These are phyloP conservation scores for Senecio squalidus DNA, from an alignment of 140 eudicot genomes.

Conservation along the genomic window DNA sequence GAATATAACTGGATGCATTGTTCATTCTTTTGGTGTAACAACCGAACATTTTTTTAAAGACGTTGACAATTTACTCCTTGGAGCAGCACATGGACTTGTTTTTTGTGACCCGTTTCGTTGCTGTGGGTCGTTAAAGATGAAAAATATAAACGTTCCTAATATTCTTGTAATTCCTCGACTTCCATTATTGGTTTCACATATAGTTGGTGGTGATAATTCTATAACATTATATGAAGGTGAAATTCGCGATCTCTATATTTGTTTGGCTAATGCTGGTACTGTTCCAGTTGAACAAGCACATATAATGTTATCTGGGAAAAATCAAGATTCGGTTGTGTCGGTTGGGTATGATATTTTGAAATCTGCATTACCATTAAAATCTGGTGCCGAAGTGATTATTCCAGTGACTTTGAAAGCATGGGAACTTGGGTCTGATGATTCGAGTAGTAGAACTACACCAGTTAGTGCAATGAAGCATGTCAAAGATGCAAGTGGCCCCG, in stretches of 20 bases:
- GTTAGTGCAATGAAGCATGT: slow-evolving; percentile 38
- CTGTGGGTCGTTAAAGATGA: slow-evolving; percentile 68
- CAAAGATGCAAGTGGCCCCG: slow-evolving; percentile 77
- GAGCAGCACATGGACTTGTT: slow-evolving; percentile 96
- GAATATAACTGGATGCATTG: slow-evolving; percentile 76
- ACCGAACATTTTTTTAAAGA: slow-evolving; percentile 88
- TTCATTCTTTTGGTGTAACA: slow-evolving; percentile 86
- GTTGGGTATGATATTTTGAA: slow-evolving; percentile 58
- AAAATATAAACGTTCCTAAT: slow-evolving; percentile 51
- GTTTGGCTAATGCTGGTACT: slow-evolving; percentile 89
- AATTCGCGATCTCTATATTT: slow-evolving; percentile 70
- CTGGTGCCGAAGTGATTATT: slow-evolving; percentile 88
- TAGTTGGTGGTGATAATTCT: slow-evolving; percentile 86
- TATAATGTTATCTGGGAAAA: slow-evolving; percentile 75
- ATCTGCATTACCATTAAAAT: slow-evolving; percentile 75
- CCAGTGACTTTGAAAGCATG: slow-evolving; percentile 88
- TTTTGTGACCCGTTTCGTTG: slow-evolving; percentile 87
- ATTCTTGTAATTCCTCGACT: slow-evolving; percentile 70
- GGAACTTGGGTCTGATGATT: slow-evolving; percentile 68
- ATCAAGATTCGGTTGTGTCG: slow-evolving; percentile 76
- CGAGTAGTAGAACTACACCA: slow-evolving; percentile 32
- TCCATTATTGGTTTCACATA: slow-evolving; percentile 73
- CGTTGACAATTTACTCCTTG: slow-evolving; percentile 75
- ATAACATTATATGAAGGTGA: slow-evolving; percentile 86
- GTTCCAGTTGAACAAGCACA: slow-evolving; percentile 86